These are phyloP conservation scores for Trichoderma brevicompactum DNA, from an alignment of 2,329 filamentous ascomycete genomes.

Conservation along the genomic window DNA sequence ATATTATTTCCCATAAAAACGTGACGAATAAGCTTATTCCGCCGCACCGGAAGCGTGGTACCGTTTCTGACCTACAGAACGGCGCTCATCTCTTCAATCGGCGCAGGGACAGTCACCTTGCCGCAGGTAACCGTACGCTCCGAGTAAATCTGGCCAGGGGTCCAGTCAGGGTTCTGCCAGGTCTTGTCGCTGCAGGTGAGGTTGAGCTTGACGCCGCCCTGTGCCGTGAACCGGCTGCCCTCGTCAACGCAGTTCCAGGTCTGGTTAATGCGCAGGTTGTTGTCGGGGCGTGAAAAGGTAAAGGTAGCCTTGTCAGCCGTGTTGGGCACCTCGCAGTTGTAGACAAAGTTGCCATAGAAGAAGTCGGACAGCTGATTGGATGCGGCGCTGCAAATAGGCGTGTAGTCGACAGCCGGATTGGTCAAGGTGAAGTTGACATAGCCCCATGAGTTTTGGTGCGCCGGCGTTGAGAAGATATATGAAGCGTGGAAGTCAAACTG, in stretches of 20 bases:
- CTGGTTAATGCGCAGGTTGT: conserved; percentile 51
- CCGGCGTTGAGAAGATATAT: conserved; percentile 55
- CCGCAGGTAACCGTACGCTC: conserved; percentile 38
- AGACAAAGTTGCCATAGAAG: conserved; percentile 54
- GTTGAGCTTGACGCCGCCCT: conserved; percentile 37
- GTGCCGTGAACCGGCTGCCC: conserved; percentile 38
- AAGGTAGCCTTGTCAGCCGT: conserved; percentile 45
- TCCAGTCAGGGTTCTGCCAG: conserved; percentile 42
- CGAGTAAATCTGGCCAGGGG: conserved; percentile 41
- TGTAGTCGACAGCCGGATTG: conserved; percentile 50
- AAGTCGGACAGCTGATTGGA: conserved; percentile 53
- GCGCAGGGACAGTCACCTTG: conserved; percentile 34
- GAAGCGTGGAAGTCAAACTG: conserved; percentile 55
- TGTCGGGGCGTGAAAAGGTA: conserved; percentile 46
- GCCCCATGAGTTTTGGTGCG: conserved; percentile 56
- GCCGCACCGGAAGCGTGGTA: background rate
- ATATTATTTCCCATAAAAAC: background rate
- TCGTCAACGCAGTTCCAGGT: conserved; percentile 54
- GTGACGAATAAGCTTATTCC: background rate
- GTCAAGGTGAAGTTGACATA: conserved; percentile 54
- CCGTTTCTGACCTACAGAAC: conserved; percentile 33
- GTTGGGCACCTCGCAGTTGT: conserved; percentile 48
- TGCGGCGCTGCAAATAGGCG: conserved; percentile 45
- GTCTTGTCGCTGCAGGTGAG: conserved; percentile 38
- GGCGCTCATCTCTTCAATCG: conserved; percentile 37